Evolutionary conservation across 805 yeast genomes (phyloP), one percentile per base, ranked within the genome.

Genomic region (Nakazawaea anatomiae): DNA sequence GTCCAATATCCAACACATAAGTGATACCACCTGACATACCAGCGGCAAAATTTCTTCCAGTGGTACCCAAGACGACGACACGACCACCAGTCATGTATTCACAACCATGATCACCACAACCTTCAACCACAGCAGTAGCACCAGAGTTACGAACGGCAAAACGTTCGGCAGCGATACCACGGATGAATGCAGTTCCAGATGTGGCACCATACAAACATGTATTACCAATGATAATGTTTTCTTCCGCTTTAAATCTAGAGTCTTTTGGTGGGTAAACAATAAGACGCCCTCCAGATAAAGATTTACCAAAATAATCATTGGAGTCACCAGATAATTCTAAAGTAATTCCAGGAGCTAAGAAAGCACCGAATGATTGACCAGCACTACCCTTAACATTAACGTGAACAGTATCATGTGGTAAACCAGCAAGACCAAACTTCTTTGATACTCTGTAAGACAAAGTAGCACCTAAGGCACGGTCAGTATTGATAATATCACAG

Each of bases 1-100:
- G 96, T 47, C 94, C 97, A 75, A 92, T 87, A 61, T 91, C 96
- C 60, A 92, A 77, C 54, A 95, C 97, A 65, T 92, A 92, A 12
- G 97, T 96, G 68, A 94, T 92, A 82, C 99, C 99, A 72, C 99
- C 99, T 60, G 97, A 91, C 87, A 94, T 94, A 76, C 99, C 99
- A 51, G 99, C 96, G 55, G 88, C 97, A 67, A 87, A 87, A 75
- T 90, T 85, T 56, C 97, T 82, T 53, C 96, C 97, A 61, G 96
- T 88, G 53, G 83, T 72, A 44, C 97, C 96, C 59, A 92, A 79
- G 45, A 92, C 90, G 64, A 92, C 89, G 55, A 94, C 96, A 62
- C 98, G 83, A 67, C 99, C 99, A 68, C 99, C 98, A 60, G 98
- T 91, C 99, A 92, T 92, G 73, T 92, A 92, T 73, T 92, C 99